Evolutionary conservation across 2,329 filamentous ascomycete species (phyloP), one percentile per base, ranked within the genome.

Genomic region (Rhexocercosporidium sp.): DNA sequence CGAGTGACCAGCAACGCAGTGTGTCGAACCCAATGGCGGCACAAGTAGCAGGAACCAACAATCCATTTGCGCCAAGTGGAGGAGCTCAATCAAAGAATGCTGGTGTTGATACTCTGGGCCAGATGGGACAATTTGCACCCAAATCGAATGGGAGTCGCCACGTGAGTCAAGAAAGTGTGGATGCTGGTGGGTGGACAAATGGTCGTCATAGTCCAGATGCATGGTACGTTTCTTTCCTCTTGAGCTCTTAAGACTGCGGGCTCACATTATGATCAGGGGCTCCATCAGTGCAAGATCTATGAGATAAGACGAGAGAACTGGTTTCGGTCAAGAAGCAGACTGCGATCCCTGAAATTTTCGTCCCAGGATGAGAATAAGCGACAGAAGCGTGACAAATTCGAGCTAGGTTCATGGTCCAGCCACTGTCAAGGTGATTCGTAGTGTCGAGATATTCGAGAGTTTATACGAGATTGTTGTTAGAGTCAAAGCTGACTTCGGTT

Each of bases 151-250:
- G 69, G 62, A 62, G 75, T 76, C 74, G 86, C 75, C 79, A 87
- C 80, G 78, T 73, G 9, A 94, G 90, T 74, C 85, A 91, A 59
- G 92, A 94, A 75, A 94, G 91, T 77, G 87, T 92, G 77, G 76
- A 78, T 65, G 67, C 70, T 41, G 75, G 75, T 83, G 64, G 84
- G 88, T 71, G 86, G 91, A 65, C 85, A 73, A 90, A 89, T 73
- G 92, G 92, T 11, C 82, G 92, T 49, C 91, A 94, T 75, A 93
- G 91, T 73, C 92, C 92, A 3, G 92, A 94, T 78, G 92, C 92
- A 16, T 94, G 94, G 83, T 44, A 44, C n/a, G 41, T 44, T 18
- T 44, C 41, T 44, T 20, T 18, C n/a, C 41, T 8, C 16, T n/a
- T n/a, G n/a, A n/a, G n/a, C n/a, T n/a, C 41, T 44, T 16, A 20